phyloP scores from a whole-genome alignment of 768 basidiomycete genomes.

The Lactifluus volemus region DNA sequence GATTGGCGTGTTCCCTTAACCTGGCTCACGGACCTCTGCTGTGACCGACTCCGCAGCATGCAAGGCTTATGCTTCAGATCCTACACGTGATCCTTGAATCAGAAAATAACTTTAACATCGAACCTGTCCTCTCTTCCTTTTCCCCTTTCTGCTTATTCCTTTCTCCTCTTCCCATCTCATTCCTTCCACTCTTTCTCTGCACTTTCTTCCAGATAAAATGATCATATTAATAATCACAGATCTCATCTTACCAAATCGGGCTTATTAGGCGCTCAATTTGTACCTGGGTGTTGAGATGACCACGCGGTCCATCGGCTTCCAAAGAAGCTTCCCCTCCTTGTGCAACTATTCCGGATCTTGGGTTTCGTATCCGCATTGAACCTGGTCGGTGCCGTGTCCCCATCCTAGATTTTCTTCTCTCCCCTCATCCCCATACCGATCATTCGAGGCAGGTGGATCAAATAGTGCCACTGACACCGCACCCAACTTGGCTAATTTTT shows the following conservation, averaged over 20 bases:
- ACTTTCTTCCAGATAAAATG: neutral
- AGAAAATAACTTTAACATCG: no score
- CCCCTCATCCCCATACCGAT: neutral
- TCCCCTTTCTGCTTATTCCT: neutral
- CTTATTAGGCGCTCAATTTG: neutral
- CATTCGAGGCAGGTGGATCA: no score
- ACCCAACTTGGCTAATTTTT: no score
- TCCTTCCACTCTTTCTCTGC: neutral
- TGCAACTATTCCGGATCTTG: constrained; percentile 4
- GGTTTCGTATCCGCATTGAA: neutral
- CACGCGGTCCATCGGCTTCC: neutral
- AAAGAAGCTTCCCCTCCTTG: neutral
- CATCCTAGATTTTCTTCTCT: no score
- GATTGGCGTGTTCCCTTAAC: neutral
- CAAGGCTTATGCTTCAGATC: neutral
- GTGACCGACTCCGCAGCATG: neutral
- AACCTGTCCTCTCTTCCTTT: neutral
- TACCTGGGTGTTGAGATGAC: neutral
- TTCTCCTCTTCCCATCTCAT: no score
- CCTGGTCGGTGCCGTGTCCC: neutral
- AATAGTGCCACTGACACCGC: no score
- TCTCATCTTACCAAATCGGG: neutral
- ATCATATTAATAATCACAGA: neutral
- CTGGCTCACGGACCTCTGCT: neutral
- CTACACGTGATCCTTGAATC: neutral